A percentile compares a stretch with the other conserved stretches of the same genome.
These are phyloP conservation scores for Coprinellus micaceus DNA, from an alignment of 768 basidiomycete genomes.

Conservation along the genomic window DNA sequence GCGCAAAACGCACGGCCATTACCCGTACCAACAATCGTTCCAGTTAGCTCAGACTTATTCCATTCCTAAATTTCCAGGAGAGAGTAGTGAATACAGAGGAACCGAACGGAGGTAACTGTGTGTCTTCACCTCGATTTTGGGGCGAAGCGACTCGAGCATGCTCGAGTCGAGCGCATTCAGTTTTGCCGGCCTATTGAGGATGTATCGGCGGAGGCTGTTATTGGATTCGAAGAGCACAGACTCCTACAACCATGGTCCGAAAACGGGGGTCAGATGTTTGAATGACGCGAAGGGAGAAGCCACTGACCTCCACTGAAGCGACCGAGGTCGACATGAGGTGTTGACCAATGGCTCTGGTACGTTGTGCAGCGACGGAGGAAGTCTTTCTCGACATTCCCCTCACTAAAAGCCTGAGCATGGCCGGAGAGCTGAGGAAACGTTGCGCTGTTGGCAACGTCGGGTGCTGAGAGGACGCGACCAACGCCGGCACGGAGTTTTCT, in stretches of 20 bases:
- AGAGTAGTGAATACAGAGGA: slow-evolving; percentile 7
- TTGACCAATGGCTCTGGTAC: slow-evolving; percentile 42
- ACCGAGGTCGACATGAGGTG: slow-evolving; percentile 43
- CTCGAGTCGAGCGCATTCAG: slow-evolving; percentile 77
- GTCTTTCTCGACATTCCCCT: slow-evolving; percentile 42
- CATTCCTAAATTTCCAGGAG: slow-evolving; percentile 53
- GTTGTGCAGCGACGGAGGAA: slow-evolving; percentile 31
- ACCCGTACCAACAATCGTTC: slow-evolving; percentile 70
- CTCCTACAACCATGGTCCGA: slow-evolving; percentile 23
- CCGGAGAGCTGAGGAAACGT: not conserved
- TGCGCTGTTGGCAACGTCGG: too few relatives aligned
- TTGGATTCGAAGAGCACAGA: slow-evolving; percentile 70
- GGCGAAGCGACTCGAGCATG: slow-evolving; percentile 70
- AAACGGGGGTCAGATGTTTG: not conserved
- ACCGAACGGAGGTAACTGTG: not conserved
- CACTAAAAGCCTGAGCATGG: slow-evolving; percentile 14
- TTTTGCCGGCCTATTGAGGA: slow-evolving; percentile 76
- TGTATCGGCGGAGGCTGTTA: slow-evolving; percentile 59
- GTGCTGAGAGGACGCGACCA: not conserved
- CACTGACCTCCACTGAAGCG: slow-evolving; percentile 36
- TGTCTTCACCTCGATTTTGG: slow-evolving; percentile 65
- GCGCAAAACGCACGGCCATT: slow-evolving; percentile 82
- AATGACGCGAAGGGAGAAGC: not conserved
- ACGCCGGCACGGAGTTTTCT: slow-evolving; percentile 1
- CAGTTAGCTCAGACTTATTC: slow-evolving; percentile 65